Conservation (phyloP, 306 rosid genomes). For the Fragaria iinumae region DNA sequence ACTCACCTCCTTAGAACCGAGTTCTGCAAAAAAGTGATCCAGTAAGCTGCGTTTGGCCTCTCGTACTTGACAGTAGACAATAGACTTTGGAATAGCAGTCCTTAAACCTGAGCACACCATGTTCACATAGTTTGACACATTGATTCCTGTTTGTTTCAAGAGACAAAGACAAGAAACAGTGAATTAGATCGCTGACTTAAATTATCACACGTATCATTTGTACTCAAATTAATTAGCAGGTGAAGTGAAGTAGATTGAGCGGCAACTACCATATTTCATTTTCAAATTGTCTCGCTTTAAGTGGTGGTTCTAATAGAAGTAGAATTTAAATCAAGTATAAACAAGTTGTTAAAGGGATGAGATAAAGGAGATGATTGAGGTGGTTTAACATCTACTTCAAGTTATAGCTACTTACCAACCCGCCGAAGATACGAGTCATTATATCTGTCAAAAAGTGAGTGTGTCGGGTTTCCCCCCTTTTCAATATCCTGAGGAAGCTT, state of each 20-base stretch:
- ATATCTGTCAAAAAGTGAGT: conserved; percentile 40
- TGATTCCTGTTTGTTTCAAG: conserved; percentile 33
- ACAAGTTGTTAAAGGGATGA: background rate
- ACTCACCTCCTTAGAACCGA: conserved; percentile 41
- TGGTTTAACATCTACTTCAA: background rate
- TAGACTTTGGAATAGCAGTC: conserved; percentile 42
- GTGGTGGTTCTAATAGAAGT: background rate
- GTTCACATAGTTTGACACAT: conserved; percentile 41
- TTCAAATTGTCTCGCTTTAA: background rate
- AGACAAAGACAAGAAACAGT: background rate
- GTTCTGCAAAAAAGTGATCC: conserved; percentile 40
- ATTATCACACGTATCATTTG: background rate
- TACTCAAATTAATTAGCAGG: background rate
- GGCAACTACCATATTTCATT: background rate
- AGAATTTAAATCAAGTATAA: background rate
- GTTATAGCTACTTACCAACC: conserved; percentile 28
- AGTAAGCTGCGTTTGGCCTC: conserved; percentile 51
- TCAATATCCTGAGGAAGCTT: conserved; percentile 55
- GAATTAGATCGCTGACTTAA: background rate
- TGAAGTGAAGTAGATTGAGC: background rate
- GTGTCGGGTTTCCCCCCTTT: conserved; percentile 49
- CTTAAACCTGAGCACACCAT: conserved; percentile 36
- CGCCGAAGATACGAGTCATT: conserved; percentile 44
- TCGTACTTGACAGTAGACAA: conserved; percentile 45
- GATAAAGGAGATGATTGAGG: background rate